Percentiles rank a stretch among this genome's conserved stretches.
Evolutionary conservation across 257 asterid species (phyloP).

Genomic region (Solanum chiquidenum): DNA sequence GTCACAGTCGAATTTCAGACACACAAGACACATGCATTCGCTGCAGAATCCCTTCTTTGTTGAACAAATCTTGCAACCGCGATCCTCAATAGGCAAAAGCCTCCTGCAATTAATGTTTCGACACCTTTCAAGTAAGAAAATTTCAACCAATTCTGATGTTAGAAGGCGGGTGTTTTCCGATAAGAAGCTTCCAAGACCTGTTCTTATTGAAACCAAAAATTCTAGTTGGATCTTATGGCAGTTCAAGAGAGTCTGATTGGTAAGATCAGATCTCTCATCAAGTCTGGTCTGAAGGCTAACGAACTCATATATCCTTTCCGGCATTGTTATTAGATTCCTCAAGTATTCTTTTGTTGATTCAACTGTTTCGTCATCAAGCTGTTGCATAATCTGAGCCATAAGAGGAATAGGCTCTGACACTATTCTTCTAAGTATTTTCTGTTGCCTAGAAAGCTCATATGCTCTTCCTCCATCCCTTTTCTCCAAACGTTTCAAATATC

Average conservation of each 20-base stretch:
- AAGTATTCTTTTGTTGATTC: slow-evolving; percentile 57
- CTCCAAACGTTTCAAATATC: slow-evolving; percentile 31
- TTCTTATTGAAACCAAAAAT: slow-evolving; percentile 56
- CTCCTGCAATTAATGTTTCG: slow-evolving; percentile 65
- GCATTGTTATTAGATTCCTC: slow-evolving; percentile 33
- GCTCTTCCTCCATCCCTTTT: slow-evolving; percentile 29
- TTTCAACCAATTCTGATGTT: slow-evolving; percentile 49
- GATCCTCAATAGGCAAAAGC: slow-evolving; percentile 66
- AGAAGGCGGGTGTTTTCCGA: slow-evolving; percentile 30
- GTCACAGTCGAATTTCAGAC: slow-evolving; percentile 78
- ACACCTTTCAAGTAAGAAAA: slow-evolving; percentile 73
- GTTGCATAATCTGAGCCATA: slow-evolving; percentile 61
- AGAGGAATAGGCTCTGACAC: slow-evolving; percentile 58
- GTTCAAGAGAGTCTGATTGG: slow-evolving; percentile 56
- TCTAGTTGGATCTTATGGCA: slow-evolving; percentile 68
- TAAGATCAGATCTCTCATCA: slow-evolving; percentile 69
- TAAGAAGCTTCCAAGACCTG: slow-evolving; percentile 56
- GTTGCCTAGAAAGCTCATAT: slow-evolving; percentile 32
- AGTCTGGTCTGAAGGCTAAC: slow-evolving; percentile 47
- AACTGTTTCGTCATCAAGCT: slow-evolving; percentile 56
- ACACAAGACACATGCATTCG: slow-evolving; percentile 94
- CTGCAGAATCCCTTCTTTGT: slow-evolving; percentile 79
- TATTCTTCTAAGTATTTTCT: slow-evolving; percentile 53
- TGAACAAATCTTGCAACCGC: slow-evolving; percentile 83
- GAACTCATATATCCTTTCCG: slow-evolving; percentile 42